Evolutionary conservation across 352 stramenopile genomes (phyloP), one percentile per base, ranked within the genome.

Genomic region (Elongisporangium senticosum): DNA sequence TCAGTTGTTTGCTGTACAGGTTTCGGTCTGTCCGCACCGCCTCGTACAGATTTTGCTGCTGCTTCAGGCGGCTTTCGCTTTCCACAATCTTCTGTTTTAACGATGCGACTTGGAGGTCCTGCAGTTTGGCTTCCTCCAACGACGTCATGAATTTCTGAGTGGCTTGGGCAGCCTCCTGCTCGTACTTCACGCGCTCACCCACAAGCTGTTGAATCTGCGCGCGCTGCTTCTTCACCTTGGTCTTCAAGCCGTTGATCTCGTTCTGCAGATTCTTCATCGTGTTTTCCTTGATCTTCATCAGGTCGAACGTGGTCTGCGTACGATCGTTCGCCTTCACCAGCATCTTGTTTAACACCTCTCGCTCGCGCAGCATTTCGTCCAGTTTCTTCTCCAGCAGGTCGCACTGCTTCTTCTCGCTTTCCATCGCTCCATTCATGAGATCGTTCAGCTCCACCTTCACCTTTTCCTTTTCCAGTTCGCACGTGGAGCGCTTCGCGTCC

Each of bases 41-140:
- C 54, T 98, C 95, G 68, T 98, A 98, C 22, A 98, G 61, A 60
- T 97, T 91, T 69, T 98, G 87, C 66, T 98, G 93, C 69, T 98
- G 89, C 72, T 98, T 98, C 33, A 98, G 55, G 0, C 76, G 69
- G 50, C 69, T 83, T 50, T 90, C 83, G 51, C 79, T 85, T 59
- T 90, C 83, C 6, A 78, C 67, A 40, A 92, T 87, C 56, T 90
- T 93, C 51, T 89, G 71, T 62, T 93, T 76, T 21, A 93, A 58
- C 10, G 74, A 86, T n/a, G 75, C 66, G 7, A 90, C 72, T 23
- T 89, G 83, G 10, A 90, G 53, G 43, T 93, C 83, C 53, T 93
- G 77, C 20, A 93, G 63, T 61, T 93, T 93, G 28, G 79, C 75
- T 52, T 90, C 83, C 64, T 93, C 81, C 1, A 96, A 58, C 13